These are phyloP conservation scores for Neofusicoccum ribis DNA, from an alignment of 2,329 filamentous ascomycete genomes.

Conservation along the genomic window DNA sequence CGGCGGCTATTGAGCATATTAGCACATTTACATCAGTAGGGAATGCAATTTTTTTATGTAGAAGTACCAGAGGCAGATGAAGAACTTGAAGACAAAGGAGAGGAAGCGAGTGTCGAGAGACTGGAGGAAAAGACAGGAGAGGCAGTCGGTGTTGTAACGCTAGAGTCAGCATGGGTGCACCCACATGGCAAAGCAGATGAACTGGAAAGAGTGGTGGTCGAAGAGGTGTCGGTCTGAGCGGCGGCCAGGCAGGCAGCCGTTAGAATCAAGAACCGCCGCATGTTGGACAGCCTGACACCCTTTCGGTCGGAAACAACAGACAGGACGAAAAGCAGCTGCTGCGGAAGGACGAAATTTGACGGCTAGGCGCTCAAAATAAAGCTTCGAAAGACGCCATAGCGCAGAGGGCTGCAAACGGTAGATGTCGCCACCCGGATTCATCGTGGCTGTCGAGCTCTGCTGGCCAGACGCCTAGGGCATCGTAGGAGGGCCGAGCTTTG, in stretches of 20 bases:
- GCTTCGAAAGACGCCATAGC: background rate
- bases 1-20: background rate
- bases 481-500: background rate
- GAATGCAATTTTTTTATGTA: background rate
- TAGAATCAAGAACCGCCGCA: slow-evolving; percentile 5
- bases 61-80: background rate
- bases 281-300: background rate
- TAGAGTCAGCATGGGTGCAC: background rate
- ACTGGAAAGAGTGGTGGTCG: background rate
- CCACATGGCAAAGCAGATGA: background rate
- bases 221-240: background rate
- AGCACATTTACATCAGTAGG: background rate
- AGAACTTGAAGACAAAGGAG: background rate
- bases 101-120: background rate
- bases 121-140: background rate
- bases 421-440: background rate
- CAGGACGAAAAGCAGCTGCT: background rate
- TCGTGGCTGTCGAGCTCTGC: background rate
- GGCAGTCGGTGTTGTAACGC: background rate
- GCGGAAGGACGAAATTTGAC: background rate
- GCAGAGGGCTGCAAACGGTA: background rate
- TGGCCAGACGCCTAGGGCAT: slow-evolving; percentile 2
- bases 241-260: background rate
- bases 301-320: background rate
- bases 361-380: background rate